Evolutionary conservation across 257 asterid genomes (phyloP), one percentile per base, ranked within the genome.

Genomic region (Solanum verrucosum): DNA sequence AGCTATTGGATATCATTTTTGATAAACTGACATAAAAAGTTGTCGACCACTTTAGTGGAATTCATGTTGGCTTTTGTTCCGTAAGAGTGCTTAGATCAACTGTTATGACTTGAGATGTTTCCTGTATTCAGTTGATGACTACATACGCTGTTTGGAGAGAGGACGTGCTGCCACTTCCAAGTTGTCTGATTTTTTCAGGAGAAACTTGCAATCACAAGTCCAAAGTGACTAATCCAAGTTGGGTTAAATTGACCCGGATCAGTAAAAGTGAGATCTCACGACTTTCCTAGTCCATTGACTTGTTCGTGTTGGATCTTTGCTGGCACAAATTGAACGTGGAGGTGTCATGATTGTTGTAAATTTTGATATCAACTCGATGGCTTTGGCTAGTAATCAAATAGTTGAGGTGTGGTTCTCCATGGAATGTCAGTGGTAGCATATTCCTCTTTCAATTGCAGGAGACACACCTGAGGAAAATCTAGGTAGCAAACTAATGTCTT

Each of bases 141-240:
- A 95, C 92, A 91, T 97, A 77, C 94, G 63, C 27, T 96, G 98
- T 89, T 11, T 97, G 74, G 95, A 93, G 70, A 96, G 93, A 88
- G 98, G 95, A 35, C 95, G 93, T 42, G 98, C 96, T 37, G 98
- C 98, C 35, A 84, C 93, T 29, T 87, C 89, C 46, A 93, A 98
- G 21, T 84, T 97, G 25, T 92, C 98, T 27, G 95, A 87, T 59
- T 95, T 96, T 91, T 94, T 97, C 68, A 91, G 95, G 88, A 96
- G 91, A 96, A 96, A 94, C 91, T 92, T 95, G 89, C 92, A 92
- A 88, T 88, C 91, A 78, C 90, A 91, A 84, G 72, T 89, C 87
- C 86, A 87, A 21, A 90, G 81, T 74, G 90, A 91, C 87, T 79
- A 31, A 56, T 88, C 93, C 33, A 88, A 86, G 89, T 91, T 93